These are phyloP conservation scores for Apiosordaria backusii DNA, from an alignment of 495 filamentous ascomycete species.

Conservation along the genomic window DNA sequence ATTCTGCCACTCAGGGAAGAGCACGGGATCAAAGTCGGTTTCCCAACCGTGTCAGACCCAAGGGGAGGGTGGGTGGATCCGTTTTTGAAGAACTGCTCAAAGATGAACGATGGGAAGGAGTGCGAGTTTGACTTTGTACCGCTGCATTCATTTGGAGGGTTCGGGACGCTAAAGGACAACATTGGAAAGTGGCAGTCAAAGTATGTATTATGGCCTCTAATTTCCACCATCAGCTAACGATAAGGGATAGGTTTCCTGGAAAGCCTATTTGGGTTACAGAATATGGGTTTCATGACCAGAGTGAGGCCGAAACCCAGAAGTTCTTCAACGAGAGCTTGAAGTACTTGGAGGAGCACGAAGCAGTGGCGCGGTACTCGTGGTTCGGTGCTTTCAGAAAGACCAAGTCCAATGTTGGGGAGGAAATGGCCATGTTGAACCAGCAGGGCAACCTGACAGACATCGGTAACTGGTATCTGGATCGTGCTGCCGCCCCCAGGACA, in stretches of 20 bases:
- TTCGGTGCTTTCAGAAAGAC: slow-evolving; percentile 60
- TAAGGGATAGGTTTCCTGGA: slow-evolving; percentile 37
- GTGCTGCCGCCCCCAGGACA: not conserved
- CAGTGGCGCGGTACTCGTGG: slow-evolving; percentile 56
- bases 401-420: slow-evolving; percentile 56
- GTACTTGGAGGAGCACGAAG: slow-evolving; percentile 50
- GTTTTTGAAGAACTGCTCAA: slow-evolving; percentile 47
- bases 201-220: slow-evolving; percentile 15
- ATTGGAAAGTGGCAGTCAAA: slow-evolving; percentile 27
- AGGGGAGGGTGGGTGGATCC: slow-evolving; percentile 51
- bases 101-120: slow-evolving; percentile 18
- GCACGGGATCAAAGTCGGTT: slow-evolving; percentile 48
- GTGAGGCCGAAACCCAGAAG: slow-evolving; percentile 45
- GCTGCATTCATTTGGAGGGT: slow-evolving; percentile 63
- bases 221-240: not conserved
- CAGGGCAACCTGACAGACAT: slow-evolving; percentile 57
- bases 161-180: slow-evolving; percentile 49
- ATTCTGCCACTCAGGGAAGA: slow-evolving; percentile 53
- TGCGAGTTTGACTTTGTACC: slow-evolving; percentile 63
- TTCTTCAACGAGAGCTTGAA: slow-evolving; percentile 54
- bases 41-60: slow-evolving; percentile 49
- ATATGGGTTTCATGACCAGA: slow-evolving; percentile 45
- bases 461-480: slow-evolving; percentile 58
- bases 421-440: slow-evolving; percentile 51
- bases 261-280: slow-evolving; percentile 59